Base-by-base conservation (phyloP, 768 basidiomycete genomes). In the Guyanaporus albipodus region DNA sequence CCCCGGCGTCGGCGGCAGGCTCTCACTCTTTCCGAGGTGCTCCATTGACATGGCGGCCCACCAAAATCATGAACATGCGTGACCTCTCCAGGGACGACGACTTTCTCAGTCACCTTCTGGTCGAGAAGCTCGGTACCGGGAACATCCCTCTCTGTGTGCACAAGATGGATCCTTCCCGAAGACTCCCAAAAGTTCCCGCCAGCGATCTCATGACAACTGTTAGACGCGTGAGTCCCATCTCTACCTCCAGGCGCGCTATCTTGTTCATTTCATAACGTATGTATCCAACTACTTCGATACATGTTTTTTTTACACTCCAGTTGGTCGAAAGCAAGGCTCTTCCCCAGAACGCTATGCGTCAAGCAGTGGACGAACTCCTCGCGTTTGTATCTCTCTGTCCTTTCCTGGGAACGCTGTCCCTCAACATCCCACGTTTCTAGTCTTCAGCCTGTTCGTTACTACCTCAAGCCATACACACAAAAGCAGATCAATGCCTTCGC, bases 71-170 rank as follows among this genome's bases (percentile, higher is more conserved):
- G 88, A 87, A 88, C 71, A 85, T 88, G 77, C 79, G 79, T 68
- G 90, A 92, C 79, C 79, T 92, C 51, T 87, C 89, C 60, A 83
- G 80, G 67, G 90, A 92, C 70, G 90, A 92, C 66, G 90, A 92
- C 70, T 91, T 91, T 66, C 82, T 92, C 64, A 87, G 85, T 60
- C 87, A 91, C 70, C 76, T 92, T 31, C 80, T 92, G 47, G 87
- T 92, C 52, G 89, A 92, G 71, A 91, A 91, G 58, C 79, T 92
- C 27, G 89, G 90, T 35, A 88, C 88, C 4, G 85, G 85, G 26
- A 68, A 59, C 29, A 83, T 85, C 8, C 89, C 90, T n/a, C 75
- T 92, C 43, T 77, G 83, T 46, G 90, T 92, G 12, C 89, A 92
- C 73, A 91, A 90, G 68, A 92, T 92, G 89, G 88, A 91, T 64